Evolutionary conservation across 177 flowering plant genomes (phyloP), one percentile per base, ranked within the genome.

Genomic region (Telopea speciosissima): DNA sequence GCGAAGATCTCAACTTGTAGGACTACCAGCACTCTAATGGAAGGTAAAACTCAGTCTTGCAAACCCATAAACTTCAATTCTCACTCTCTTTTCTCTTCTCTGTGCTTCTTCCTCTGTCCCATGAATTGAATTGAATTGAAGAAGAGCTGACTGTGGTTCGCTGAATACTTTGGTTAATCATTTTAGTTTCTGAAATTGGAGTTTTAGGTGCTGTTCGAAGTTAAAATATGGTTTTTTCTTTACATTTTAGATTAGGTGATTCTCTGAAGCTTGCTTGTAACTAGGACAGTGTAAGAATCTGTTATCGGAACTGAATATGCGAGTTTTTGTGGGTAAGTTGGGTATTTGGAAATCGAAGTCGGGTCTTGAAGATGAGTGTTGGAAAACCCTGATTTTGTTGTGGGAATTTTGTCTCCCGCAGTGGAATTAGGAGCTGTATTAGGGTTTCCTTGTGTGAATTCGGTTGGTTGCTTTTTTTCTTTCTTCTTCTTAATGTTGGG

Each of bases 1-100:
- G 63, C n/a, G 74, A 72, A n/a, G 74, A 72, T 72, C 74, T 59
- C 13, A 45, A 59, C 3, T 56, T 66, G 24, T 63, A 24, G 40
- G 24, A 56, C 60, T 66, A 72, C 24, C 69, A 58, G 24, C 45
- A 63, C 68, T 33, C 68, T 22, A 25, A 72, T 72, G 74, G 74
- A 72, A 58, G 74, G 74, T 72, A 71, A 19, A 31, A 28, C 54
- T 24, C 12, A 11, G 16, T 13, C 17, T 17, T 36, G 5, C 40
- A 58, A 68, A 22, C 44, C 63, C 24, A 36, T 12, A 58, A 60
- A n/a, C 56, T 44, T 24, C 9, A 26, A 9, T 42, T 62, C 73
- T 45, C 58, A 5, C 56, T 24, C 54, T 72, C 58, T 31, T 40
- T 58, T 40, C 26, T 21, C 7, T 36, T 65, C 67, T 8, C 24